Percentiles rank a stretch among this genome's conserved stretches.
These are phyloP conservation scores for Tripterygium wilfordii DNA, from an alignment of 177 flowering plant species.

Conservation along the genomic window DNA sequence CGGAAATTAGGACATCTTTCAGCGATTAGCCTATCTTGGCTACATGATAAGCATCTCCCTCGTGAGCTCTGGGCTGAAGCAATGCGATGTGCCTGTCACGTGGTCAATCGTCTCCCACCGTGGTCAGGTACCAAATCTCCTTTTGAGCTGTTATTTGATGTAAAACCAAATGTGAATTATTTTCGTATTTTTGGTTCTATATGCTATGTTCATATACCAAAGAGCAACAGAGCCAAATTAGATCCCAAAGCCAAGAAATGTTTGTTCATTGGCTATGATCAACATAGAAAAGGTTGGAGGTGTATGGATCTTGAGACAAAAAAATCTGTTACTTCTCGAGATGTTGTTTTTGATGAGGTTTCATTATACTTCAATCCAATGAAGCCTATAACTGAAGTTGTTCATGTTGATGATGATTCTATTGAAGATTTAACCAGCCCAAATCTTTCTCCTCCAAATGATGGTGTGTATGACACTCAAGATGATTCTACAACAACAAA, in stretches of 20 bases:
- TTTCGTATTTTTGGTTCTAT: conserved; percentile 16
- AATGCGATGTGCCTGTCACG: no score
- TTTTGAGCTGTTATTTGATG: conserved; percentile 6
- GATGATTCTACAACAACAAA: no score
- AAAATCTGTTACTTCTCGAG: conserved; percentile 2
- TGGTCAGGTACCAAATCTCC: no score
- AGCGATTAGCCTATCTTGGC: no score
- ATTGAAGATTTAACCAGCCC: not conserved
- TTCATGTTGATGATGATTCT: not conserved
- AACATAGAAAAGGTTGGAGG: conserved; percentile 10
- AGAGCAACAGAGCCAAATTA: conserved; percentile 6
- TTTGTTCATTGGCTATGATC: conserved; percentile 13
- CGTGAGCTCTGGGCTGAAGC: no score
- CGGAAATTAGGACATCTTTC: no score
- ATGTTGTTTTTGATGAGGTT: conserved; percentile 16
- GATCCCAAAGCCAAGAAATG: conserved; percentile 9
- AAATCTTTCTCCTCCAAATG: not conserved
- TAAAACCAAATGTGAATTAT: conserved; percentile 12
- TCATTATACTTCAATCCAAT: not conserved
- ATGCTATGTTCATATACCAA: conserved; percentile 12
- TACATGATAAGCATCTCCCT: no score
- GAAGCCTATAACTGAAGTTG: no score
- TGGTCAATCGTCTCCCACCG: no score
- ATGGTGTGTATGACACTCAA: no score
- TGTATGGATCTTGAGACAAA: conserved; percentile 13